Evolutionary conservation across 2,329 filamentous ascomycete species (phyloP), one percentile per base, ranked within the genome.

Genomic region (Colletotrichum gigasporum): DNA sequence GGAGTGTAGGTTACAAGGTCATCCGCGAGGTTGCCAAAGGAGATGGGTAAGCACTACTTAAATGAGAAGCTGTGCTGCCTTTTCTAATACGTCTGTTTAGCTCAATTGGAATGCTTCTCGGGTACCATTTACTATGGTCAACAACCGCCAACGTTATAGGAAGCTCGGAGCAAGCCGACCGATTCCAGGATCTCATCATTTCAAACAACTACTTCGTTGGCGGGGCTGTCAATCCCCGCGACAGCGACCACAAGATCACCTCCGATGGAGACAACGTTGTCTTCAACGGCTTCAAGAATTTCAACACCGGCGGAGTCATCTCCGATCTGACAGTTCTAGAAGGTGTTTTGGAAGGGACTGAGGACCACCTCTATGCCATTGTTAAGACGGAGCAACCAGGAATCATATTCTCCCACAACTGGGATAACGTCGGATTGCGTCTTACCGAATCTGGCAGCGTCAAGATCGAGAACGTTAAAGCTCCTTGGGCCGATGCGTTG

Each of bases 301-400:
- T 91, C 79, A 91, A 88, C 70, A 91, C 88, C 0, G 89, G 89
- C 0, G 88, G 88, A 24, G 87, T 90, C 0, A 80, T 91, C 2
- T 90, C 87, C 0, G 88, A 91, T 63, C 75, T 91, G 18, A 90
- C 87, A 0, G 86, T 91, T 0, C 80, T 91, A 0, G 88, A 91
- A 69, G 88, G 89, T 18, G 84, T 87, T 1, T 76, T 83, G n/a
- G 82, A 85, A 5, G 84, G 80, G 16, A 88, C 86, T 0, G 79
- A 82, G 4, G 79, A 87, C 55, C 88, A 90, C 69, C 86, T 90
- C 61, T 91, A 90, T 69, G 85, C 87, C 3, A 74, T 90, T 20
- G 87, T 88, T 1, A 79, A 80, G 5, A 90, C 88, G 0, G 72
- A 78, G 1, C 87, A 91, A 70, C 73, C 82, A 0, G 87, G 87